Base-by-base conservation (phyloP, 495 filamentous ascomycete species). In the Penicillium tannophilum region DNA sequence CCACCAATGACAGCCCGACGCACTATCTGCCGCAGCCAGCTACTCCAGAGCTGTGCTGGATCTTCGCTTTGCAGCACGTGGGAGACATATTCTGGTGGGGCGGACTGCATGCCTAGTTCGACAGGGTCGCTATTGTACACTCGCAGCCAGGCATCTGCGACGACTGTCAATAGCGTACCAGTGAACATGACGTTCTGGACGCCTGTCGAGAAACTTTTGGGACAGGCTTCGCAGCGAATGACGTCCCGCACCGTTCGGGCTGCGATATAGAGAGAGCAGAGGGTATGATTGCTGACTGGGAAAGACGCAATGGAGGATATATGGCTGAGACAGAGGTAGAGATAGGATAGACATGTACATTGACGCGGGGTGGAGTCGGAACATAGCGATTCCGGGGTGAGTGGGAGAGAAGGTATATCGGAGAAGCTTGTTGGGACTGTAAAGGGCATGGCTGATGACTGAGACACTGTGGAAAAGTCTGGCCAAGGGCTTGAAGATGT, bases 161-260 rank as follows among this genome's bases (percentile, higher is more conserved):
- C 75, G 12, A 85, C 82, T 19, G 84, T 86, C 20, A 90, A 74
- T 9, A 90, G 73, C 0, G 86, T 84, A 7, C 82, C 86, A 11
- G 87, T 80, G 54, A 88, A 81, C 86, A 89, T 89, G 41, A 86
- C 77, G 63, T 83, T 89, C 56, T 89, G 87, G 17, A 84, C 61
- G 9, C 72, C 74, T 1, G 76, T 76, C 24, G 75, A 66, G 28
- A 78, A 80, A 28, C 69, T 68, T 36, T 77, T 74, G 16, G 80
- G 80, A 63, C 88, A 90, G 16, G 72, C 60, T 41, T 75, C 66
- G 68, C 88, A 90, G 64, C 80, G 79, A 49, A 89, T 79, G n/a
- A 79, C 75, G 36, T 83, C 71, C 56, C 82, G 79, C 1, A 85
- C 85, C 7, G 80, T 79, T 55, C 72, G 71, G 7, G 84, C 76